phyloP scores from a whole-genome alignment of 108 stramenopile genomes.

The Cyclotella choctawhatcheeana region DNA sequence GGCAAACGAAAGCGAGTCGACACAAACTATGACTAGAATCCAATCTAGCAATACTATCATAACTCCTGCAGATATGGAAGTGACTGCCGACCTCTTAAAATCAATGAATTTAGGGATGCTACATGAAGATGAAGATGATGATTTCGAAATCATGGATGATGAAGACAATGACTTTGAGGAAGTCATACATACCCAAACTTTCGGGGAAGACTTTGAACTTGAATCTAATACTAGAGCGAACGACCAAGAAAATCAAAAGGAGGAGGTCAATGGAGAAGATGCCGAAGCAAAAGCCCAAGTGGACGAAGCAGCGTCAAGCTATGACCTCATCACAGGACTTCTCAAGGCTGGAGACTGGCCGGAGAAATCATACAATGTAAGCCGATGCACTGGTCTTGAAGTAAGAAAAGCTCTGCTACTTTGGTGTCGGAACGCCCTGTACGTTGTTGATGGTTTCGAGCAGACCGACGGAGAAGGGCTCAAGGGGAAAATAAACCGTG shows the following conservation, averaged over 20 bases:
- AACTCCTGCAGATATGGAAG: constrained; percentile 62
- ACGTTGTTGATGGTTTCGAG: constrained; percentile 91
- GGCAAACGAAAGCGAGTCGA: constrained; percentile 12
- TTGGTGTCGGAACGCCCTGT: constrained; percentile 81
- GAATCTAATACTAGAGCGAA: constrained; percentile 23
- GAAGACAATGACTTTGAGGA: constrained; percentile 49
- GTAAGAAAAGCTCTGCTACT: constrained; percentile 84
- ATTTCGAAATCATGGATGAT: constrained; percentile 62
- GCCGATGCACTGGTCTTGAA: constrained; percentile 88
- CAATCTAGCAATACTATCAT: constrained; percentile 22
- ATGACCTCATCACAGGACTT: constrained; percentile 86
- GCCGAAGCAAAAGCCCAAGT: constrained; percentile 53
- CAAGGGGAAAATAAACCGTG: constrained; percentile 79
- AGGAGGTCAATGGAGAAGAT: constrained; percentile 27
- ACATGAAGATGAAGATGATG: constrained; percentile 67
- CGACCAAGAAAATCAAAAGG: constrained; percentile 21
- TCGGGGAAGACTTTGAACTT: constrained; percentile 21
- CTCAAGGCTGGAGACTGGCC: constrained; percentile 88
- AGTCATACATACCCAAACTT: constrained; percentile 9
- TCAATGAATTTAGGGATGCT: constrained; percentile 64
- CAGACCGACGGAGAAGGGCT: constrained; percentile 82
- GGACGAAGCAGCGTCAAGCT: constrained; percentile 66
- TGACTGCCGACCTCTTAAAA: constrained; percentile 81
- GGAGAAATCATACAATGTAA: constrained; percentile 86
- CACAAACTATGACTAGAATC: neutral